These are phyloP conservation scores for Pseudogymnoascus sp. DNA, from an alignment of 2,329 filamentous ascomycete species.

Conservation along the genomic window DNA sequence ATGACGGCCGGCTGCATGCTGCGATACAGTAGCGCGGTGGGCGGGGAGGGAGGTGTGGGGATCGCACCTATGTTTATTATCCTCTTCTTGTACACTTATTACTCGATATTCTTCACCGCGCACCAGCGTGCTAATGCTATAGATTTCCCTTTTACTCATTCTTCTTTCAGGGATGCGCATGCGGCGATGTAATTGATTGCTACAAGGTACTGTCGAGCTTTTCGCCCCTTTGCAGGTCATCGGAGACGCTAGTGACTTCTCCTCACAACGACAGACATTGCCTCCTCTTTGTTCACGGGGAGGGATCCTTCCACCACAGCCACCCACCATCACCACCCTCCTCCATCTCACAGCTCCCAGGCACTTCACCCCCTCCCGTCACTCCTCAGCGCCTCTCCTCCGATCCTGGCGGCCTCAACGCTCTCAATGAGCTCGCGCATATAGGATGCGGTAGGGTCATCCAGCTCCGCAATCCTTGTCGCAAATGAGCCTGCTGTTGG, in stretches of 20 bases:
- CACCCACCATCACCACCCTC: not conserved
- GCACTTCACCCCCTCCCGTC: not conserved
- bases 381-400: not conserved
- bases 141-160: not conserved
- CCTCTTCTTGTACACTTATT: not conserved
- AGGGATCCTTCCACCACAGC: not conserved
- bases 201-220: too few species aligned
- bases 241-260: not conserved
- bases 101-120: not conserved
- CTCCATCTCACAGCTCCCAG: not conserved
- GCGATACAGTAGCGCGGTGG: not conserved
- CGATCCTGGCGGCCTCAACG: not conserved
- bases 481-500: constrained; percentile 16
- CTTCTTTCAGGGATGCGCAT: not conserved
- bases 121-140: not conserved
- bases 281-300: not conserved
- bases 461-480: not conserved
- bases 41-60: not conserved
- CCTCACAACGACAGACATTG: not conserved
- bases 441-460: not conserved
- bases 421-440: not conserved
- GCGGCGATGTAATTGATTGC: too few species aligned
- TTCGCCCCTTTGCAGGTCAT: not conserved
- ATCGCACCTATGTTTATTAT: not conserved
- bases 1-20: not conserved